Evolutionary conservation across 2,329 filamentous ascomycete genomes (phyloP).

Genomic region (Phaeosphaeriaceae sp.): DNA sequence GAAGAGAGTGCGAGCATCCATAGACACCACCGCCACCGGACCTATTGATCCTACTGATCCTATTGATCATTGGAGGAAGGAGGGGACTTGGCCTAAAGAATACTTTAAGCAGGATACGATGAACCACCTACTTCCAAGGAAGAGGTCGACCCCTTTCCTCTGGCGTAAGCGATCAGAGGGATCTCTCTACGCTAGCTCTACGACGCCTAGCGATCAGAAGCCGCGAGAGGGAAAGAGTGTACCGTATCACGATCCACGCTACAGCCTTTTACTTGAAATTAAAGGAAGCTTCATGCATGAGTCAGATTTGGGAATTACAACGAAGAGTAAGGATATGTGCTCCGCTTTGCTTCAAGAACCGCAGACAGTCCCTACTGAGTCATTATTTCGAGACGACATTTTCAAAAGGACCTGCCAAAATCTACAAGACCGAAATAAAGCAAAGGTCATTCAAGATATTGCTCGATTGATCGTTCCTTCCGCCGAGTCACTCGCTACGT

Average conservation of each 20-base stretch:
- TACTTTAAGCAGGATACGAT: conserved; percentile 18
- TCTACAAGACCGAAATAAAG: conserved; percentile 23
- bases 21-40: too few relatives aligned
- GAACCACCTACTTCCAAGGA: conserved; percentile 19
- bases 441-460: too few relatives aligned
- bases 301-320: conserved; percentile 33
- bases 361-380: conserved; percentile 5
- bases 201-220: conserved; percentile 18
- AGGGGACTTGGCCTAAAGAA: conserved; percentile 18
- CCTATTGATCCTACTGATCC: conserved; percentile 1
- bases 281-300: conserved; percentile 41
- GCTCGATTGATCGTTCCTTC: too few relatives aligned
- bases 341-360: conserved; percentile 3
- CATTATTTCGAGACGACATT: conserved; percentile 20
- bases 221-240: conserved; percentile 31
- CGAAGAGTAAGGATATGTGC: conserved; percentile 8
- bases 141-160: conserved; percentile 17
- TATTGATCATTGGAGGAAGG: conserved; percentile 15
- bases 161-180: conserved; percentile 16
- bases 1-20: too few relatives aligned
- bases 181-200: conserved; percentile 5
- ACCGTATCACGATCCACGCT: conserved; percentile 39
- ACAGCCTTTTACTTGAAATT: conserved; percentile 46
- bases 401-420: conserved; percentile 18
- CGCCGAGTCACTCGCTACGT: too few relatives aligned